Evolutionary conservation across 1,284 basidiomycete genomes (phyloP).

Genomic region (Leucoagaricus sp.): DNA sequence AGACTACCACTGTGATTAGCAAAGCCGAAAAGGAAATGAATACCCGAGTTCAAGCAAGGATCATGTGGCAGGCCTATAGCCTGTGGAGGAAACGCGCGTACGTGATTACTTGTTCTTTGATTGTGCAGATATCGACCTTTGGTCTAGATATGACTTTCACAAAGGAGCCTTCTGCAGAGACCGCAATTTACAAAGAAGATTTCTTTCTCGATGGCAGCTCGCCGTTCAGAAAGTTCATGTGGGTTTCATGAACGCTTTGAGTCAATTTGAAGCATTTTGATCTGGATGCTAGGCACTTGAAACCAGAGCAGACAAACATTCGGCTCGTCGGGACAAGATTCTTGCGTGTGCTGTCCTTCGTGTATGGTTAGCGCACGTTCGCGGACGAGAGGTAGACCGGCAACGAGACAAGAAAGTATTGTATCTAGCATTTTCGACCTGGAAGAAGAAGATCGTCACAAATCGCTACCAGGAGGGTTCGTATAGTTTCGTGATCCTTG

Average conservation of each 20-base stretch:
- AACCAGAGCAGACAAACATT: conserved; percentile 55
- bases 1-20: conserved; percentile 41
- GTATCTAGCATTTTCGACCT: conserved; percentile 50
- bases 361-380: conserved; percentile 75
- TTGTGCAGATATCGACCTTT: conserved; percentile 1
- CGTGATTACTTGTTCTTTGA: conserved; percentile 25
- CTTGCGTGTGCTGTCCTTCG: conserved; percentile 64
- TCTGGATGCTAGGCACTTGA: conserved; percentile 40
- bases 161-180: conserved; percentile 47
- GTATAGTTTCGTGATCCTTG: not conserved
- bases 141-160: conserved; percentile 44
- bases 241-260: conserved; percentile 25
- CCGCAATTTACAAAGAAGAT: conserved; percentile 42
- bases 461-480: conserved; percentile 4
- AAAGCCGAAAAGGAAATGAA: conserved; percentile 45
- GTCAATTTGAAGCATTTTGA: conserved; percentile 3
- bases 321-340: conserved; percentile 61
- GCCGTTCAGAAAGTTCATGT: conserved; percentile 53
- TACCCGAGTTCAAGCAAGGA: conserved; percentile 44
- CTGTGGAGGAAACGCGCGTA: conserved; percentile 61
- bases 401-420: conserved; percentile 49
- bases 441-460: conserved; percentile 43
- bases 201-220: conserved; percentile 57
- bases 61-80: conserved; percentile 47
- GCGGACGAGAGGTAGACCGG: conserved; percentile 60